phyloP scores from a whole-genome alignment of 306 rosid species.

The Prunus mume region DNA sequence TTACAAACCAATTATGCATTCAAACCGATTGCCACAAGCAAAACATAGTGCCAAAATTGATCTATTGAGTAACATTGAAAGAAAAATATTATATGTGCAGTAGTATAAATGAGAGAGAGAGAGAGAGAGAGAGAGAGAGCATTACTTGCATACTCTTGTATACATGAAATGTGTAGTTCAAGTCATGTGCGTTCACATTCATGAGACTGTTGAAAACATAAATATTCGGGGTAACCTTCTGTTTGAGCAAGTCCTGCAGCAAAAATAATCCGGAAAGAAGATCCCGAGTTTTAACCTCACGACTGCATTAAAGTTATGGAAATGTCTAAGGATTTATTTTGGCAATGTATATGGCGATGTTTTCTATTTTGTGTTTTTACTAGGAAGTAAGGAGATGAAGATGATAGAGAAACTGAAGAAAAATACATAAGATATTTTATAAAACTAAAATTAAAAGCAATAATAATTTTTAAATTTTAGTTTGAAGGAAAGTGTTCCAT shows the following conservation, averaged over 20 bases:
- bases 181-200: constrained; percentile 83
- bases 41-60: not conserved
- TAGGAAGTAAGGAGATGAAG: not conserved
- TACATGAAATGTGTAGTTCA: constrained; percentile 63
- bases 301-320: not conserved
- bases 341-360: not conserved
- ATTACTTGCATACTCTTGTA: constrained; percentile 74
- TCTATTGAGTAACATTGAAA: not conserved
- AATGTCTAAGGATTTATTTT: not conserved
- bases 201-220: constrained; percentile 93
- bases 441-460: not conserved
- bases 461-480: not conserved
- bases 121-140: constrained; percentile 9
- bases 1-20: constrained; percentile 8
- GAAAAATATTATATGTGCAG: not conserved
- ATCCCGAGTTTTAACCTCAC: not conserved
- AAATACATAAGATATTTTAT: not conserved
- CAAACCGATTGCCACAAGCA: not conserved
- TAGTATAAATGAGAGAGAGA: not conserved
- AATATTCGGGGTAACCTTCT: constrained; percentile 79
- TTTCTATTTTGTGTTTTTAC: not conserved
- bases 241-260: constrained; percentile 74
- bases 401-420: not conserved
- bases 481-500: not conserved
- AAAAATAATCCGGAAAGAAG: constrained; percentile 24